Base-by-base conservation (phyloP, 129 eudicot species). In the Flaveria sonorensis region DNA sequence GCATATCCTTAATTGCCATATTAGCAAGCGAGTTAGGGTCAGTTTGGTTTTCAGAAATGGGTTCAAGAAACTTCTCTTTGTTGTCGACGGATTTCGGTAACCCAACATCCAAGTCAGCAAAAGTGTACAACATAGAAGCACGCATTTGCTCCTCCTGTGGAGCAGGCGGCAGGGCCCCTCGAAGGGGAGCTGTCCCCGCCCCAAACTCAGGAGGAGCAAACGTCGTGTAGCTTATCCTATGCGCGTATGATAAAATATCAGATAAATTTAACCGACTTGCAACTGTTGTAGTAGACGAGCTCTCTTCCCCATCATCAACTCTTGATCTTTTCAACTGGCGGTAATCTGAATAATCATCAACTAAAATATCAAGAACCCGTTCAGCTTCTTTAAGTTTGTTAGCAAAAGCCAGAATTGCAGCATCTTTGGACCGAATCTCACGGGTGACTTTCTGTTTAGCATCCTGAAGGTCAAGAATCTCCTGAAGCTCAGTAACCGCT, bases 121-220 rank as follows among this genome's bases (percentile, higher is more conserved):
- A 91, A 45, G 52, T 59, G 74, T 91, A 95, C 23, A 91, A 72
- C 73, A 85, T 96, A 36, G 99, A 91, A 52, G 97, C 99, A 9
- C 99, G 92, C 97, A 95, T 81, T 55, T 95, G 99, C 74, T 95
- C 99, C 78, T 95, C 99, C 26, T 95, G 99, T 13, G 99, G 99
- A 23, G 99, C 97, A 1, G 99, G 99, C 0, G 99, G 99, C 21
- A 95, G 91, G 10, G 97, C 97, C 14, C 97, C 99, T 1, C 97
- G 86, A 21, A 91, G 88, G 21, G 97, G 99, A 45, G 88, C 97
- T 12, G 82, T 85, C 16, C 97, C 99, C 0, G 96, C 92, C 42
- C 96, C 97, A 19, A 89, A 95, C 63, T 95, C 97, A 1, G 99
- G 99, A 9, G 99, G 99, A 7, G 97, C 99, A 79, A 95, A 91